These are phyloP conservation scores for Cystofilobasidium bisporidii DNA, from an alignment of 768 basidiomycete genomes.

Conservation along the genomic window DNA sequence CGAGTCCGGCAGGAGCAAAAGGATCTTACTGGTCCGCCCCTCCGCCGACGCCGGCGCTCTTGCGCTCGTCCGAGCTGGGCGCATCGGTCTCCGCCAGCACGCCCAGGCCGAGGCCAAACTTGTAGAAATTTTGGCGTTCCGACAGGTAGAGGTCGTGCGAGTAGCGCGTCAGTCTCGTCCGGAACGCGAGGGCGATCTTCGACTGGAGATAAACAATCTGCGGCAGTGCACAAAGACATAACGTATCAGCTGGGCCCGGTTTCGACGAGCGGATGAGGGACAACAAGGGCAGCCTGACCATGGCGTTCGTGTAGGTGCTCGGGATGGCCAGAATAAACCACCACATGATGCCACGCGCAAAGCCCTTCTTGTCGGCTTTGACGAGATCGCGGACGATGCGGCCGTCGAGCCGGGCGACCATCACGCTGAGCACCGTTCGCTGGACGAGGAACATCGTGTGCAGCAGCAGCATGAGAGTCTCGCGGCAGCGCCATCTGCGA, in stretches of 20 bases:
- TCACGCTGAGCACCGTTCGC: slow-evolving; percentile 75
- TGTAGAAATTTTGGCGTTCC: slow-evolving; percentile 43
- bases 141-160: slow-evolving; percentile 80
- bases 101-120: slow-evolving; percentile 39
- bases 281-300: slow-evolving; percentile 54
- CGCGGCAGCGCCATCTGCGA: slow-evolving; percentile 45
- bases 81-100: slow-evolving; percentile 10
- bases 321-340: slow-evolving; percentile 91
- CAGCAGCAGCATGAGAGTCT: slow-evolving; percentile 59
- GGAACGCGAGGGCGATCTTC: slow-evolving; percentile 67
- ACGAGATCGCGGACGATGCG: slow-evolving; percentile 79
- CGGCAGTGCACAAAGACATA: not conserved
- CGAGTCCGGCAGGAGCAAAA: too few species aligned
- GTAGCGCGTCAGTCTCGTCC: slow-evolving; percentile 81
- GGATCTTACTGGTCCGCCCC: slow-evolving; percentile 18
- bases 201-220: slow-evolving; percentile 84
- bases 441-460: slow-evolving; percentile 80
- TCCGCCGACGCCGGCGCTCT: slow-evolving; percentile 9
- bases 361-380: slow-evolving; percentile 46
- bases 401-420: slow-evolving; percentile 81
- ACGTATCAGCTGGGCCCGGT: not conserved
- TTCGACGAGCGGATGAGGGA: not conserved
- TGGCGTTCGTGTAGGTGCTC: slow-evolving; percentile 88
- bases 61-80: slow-evolving; percentile 30
- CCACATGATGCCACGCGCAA: slow-evolving; percentile 64